Conservation (phyloP, 768 basidiomycete genomes). For the Fibroporia radiculosa region DNA sequence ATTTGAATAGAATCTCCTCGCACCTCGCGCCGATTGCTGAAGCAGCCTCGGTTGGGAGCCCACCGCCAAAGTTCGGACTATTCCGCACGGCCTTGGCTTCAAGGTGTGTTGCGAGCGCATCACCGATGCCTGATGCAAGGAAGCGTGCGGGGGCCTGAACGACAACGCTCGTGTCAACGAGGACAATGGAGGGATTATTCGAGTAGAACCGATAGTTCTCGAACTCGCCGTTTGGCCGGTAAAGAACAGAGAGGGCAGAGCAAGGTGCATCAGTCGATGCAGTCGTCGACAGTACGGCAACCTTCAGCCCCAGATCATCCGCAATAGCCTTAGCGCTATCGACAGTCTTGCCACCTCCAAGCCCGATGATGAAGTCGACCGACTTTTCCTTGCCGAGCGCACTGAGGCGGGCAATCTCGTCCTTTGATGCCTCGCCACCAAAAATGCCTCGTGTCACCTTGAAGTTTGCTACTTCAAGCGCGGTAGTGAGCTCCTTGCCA, state of each 20-base stretch:
- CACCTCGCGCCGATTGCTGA: constrained; percentile 23
- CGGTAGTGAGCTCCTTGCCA: constrained; percentile 19
- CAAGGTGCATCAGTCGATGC: constrained; percentile 27
- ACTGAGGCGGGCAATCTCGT: constrained; percentile 20
- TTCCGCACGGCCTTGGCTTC: constrained; percentile 19
- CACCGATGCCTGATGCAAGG: constrained; percentile 25
- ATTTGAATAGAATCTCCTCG: constrained; percentile 27
- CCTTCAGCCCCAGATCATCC: constrained; percentile 17
- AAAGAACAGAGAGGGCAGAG: constrained; percentile 27
- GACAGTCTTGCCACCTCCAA: constrained; percentile 26
- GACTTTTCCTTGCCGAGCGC: constrained; percentile 10
- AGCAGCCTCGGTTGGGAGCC: constrained; percentile 22
- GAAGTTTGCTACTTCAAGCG: constrained; percentile 17
- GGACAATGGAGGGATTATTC: constrained; percentile 21
- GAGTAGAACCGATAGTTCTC: constrained; percentile 23
- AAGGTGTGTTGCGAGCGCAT: constrained; percentile 26
- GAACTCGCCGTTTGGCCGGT: constrained; percentile 22
- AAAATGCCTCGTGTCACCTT: constrained; percentile 20
- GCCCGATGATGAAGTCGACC: constrained; percentile 23
- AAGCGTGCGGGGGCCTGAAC: constrained; percentile 22
- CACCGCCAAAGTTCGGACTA: constrained; percentile 24
- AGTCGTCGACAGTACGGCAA: constrained; percentile 23
- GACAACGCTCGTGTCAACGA: constrained; percentile 25
- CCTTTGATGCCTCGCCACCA: constrained; percentile 22
- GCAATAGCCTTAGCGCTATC: constrained; percentile 24